Conservation (phyloP, 1,139 yeast species). For the Wickerhamomyces sp. region DNA sequence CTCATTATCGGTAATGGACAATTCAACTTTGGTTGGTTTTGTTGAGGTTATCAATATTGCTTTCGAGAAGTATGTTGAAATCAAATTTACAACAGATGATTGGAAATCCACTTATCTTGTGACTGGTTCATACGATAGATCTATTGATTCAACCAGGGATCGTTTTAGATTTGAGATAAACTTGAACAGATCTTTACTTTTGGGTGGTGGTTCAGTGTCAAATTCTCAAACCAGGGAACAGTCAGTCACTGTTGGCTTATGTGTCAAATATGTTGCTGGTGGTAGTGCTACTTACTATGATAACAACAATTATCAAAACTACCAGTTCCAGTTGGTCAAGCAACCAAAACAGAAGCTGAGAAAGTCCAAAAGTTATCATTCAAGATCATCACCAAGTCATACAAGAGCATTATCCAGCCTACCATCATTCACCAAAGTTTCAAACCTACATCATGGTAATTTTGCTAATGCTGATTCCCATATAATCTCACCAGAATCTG, state of each 20-base stretch:
- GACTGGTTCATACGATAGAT: constrained; percentile 41
- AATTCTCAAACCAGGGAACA: constrained; percentile 1
- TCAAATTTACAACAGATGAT: constrained; percentile 47
- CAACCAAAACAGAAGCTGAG: constrained; percentile 5
- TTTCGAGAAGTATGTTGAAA: constrained; percentile 46
- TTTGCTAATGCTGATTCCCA: constrained; percentile 10
- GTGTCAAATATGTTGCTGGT: constrained; percentile 20
- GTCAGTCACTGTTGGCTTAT: constrained; percentile 17
- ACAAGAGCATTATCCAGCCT: not conserved
- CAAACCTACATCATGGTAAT: constrained; percentile 9
- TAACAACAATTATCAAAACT: constrained; percentile 20
- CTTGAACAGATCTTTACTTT: constrained; percentile 18
- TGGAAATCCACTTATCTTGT: constrained; percentile 54
- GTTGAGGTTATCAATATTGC: constrained; percentile 52
- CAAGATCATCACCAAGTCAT: not conserved
- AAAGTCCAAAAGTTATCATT: not conserved
- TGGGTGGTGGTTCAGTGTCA: constrained; percentile 10
- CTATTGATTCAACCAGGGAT: constrained; percentile 49
- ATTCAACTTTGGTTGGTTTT: constrained; percentile 46
- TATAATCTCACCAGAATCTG: constrained; percentile 7
- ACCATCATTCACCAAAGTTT: constrained; percentile 3
- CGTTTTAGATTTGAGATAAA: constrained; percentile 27
- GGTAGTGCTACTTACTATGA: constrained; percentile 18
- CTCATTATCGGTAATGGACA: constrained; percentile 32
- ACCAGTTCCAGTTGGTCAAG: constrained; percentile 13